Evolutionary conservation across 208 protist genomes (phyloP).

Genomic region (Leishmania aethiopica): DNA sequence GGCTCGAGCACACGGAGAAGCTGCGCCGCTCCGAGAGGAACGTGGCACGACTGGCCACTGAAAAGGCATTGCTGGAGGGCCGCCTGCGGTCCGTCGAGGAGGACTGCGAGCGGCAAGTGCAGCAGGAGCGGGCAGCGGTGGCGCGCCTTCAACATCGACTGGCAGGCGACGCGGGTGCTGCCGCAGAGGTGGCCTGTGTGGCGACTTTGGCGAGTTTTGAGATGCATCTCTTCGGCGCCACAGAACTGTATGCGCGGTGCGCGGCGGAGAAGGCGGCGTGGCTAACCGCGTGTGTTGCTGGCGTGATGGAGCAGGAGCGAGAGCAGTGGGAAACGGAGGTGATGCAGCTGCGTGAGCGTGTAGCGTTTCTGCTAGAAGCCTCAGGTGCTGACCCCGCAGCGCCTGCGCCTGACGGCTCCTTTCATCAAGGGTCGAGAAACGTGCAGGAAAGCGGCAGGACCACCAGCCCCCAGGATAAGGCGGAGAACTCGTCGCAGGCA

Average conservation of each 20-base stretch:
- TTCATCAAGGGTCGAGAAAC: neutral
- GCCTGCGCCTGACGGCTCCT: neutral
- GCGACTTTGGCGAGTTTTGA: neutral
- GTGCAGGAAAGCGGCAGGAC: neutral
- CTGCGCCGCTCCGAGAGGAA: conserved; percentile 1
- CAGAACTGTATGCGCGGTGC: neutral
- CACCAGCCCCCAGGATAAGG: neutral
- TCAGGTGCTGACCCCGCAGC: neutral
- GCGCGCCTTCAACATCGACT: conserved; percentile 10
- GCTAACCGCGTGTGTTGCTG: conserved; percentile 4
- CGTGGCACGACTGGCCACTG: conserved; percentile 11
- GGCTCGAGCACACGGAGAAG: conserved; percentile 2
- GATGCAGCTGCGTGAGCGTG: conserved; percentile 36
- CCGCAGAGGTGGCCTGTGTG: neutral
- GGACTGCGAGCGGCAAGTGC: conserved; percentile 14
- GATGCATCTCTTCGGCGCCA: neutral
- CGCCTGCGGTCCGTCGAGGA: neutral
- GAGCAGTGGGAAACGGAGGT: conserved; percentile 43
- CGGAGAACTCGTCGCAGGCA: conserved; percentile 17
- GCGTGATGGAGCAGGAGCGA: conserved; percentile 13
- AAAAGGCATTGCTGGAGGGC: conserved; percentile 15
- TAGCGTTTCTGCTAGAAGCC: conserved; percentile 16
- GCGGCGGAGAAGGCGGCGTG: conserved; percentile 1
- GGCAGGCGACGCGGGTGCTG: neutral
- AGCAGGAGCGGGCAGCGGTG: conserved; percentile 17